These are phyloP conservation scores for Asterella californica DNA, from an alignment of 225 moss, liverwort and hornwort genomes.

Conservation along the genomic window DNA sequence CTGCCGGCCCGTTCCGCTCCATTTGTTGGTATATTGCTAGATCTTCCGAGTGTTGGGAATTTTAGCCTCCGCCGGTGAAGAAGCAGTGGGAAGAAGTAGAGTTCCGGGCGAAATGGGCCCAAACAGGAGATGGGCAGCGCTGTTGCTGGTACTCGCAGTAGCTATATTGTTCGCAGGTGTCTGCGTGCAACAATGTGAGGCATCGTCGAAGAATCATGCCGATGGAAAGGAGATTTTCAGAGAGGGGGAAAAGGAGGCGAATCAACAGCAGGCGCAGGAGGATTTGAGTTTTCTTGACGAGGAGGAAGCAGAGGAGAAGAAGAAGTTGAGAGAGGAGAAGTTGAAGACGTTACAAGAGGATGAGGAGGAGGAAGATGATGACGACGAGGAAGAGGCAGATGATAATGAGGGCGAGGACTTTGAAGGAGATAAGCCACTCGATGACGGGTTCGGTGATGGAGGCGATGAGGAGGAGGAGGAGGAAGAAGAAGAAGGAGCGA, in stretches of 20 bases:
- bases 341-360: background rate
- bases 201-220: background rate
- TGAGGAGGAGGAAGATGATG: background rate
- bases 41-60: background rate
- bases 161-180: slow-evolving; percentile 5
- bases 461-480: slow-evolving; percentile 11
- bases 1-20: background rate
- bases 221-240: slow-evolving; percentile 3
- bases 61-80: background rate
- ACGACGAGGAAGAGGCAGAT: background rate
- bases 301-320: slow-evolving; percentile 9
- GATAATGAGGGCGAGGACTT: slow-evolving; percentile 24
- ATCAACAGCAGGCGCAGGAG: background rate
- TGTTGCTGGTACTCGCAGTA: background rate
- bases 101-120: slow-evolving; percentile 7
- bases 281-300: slow-evolving; percentile 16
- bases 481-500: slow-evolving; percentile 28
- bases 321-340: background rate
- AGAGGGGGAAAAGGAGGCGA: background rate
- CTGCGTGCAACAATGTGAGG: slow-evolving; percentile 29
- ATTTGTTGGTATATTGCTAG: background rate
- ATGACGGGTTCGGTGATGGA: background rate
- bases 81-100: background rate
- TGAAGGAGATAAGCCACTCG: background rate
- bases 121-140: background rate